Percentiles rank a stretch among this genome's conserved stretches.
Evolutionary conservation across 192 early-diverging fungal species (phyloP).

Genomic region (Backusella sp.): DNA sequence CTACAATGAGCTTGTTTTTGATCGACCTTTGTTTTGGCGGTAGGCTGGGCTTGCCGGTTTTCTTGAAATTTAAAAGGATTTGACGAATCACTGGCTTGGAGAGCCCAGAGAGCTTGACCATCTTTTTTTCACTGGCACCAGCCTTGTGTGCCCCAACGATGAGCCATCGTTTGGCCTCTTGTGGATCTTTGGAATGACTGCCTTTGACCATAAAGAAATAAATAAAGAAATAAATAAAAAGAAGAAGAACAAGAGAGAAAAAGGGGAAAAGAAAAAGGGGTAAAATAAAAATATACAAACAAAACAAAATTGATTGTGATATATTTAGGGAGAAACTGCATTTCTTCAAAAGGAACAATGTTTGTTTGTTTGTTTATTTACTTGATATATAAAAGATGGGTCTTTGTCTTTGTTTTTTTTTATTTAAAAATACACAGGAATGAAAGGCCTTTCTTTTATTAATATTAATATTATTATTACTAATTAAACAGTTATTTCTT

Average conservation of each 20-base stretch:
- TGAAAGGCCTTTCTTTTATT: neutral
- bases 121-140: conserved; percentile 25
- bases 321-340: neutral
- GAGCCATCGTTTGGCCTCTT: conserved; percentile 34
- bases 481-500: conserved; percentile 17
- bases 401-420: too few relatives aligned
- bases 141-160: conserved; percentile 36
- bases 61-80: conserved; percentile 34
- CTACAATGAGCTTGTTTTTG: conserved; percentile 27
- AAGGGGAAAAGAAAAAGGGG: neutral
- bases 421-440: neutral
- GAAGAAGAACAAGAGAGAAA: neutral
- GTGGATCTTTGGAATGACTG: neutral
- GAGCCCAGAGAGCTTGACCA: conserved; percentile 26
- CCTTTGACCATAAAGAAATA: neutral
- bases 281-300: neutral
- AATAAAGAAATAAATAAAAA: neutral
- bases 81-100: conserved; percentile 29
- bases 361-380: neutral
- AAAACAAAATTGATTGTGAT: neutral
- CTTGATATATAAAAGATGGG: too few relatives aligned
- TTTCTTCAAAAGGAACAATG: neutral
- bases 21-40: conserved; percentile 11
- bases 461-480: conserved; percentile 9
- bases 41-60: conserved; percentile 25